Evolutionary conservation across 1,284 basidiomycete species (phyloP).

Genomic region (Cerrena zonata): DNA sequence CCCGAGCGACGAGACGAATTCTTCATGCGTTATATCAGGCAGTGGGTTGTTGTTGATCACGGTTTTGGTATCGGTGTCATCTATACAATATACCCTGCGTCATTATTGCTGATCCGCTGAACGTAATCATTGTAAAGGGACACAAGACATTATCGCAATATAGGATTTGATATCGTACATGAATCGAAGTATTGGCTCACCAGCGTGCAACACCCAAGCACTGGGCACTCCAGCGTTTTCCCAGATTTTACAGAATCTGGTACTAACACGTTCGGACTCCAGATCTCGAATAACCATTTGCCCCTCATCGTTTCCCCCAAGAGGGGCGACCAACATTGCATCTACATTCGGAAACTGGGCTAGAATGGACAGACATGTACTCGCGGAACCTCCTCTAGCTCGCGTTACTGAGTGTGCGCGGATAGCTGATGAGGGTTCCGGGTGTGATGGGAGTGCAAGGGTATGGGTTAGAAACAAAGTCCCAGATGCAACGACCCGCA

Average conservation of each 20-base stretch:
- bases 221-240: constrained; percentile 64
- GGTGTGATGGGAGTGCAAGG: constrained; percentile 55
- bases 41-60: constrained; percentile 81
- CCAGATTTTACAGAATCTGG: constrained; percentile 69
- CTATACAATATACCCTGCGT: constrained; percentile 27
- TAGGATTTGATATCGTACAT: no score
- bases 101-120: background rate
- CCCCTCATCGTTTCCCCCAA: constrained; percentile 68
- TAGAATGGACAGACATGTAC: constrained; percentile 62
- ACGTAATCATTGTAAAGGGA: no score
- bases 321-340: constrained; percentile 63
- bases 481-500: constrained; percentile 71
- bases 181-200: constrained; percentile 31
- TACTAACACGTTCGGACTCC: constrained; percentile 61
- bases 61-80: constrained; percentile 53
- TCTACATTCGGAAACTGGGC: constrained; percentile 66
- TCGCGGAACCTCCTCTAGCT: constrained; percentile 64
- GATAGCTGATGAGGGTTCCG: constrained; percentile 48
- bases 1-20: constrained; percentile 71
- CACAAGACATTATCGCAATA: no score
- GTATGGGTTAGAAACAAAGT: constrained; percentile 73
- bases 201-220: constrained; percentile 74
- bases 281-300: constrained; percentile 56
- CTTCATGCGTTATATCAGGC: constrained; percentile 77
- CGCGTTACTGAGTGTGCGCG: constrained; percentile 67